Percentiles rank a stretch among this genome's conserved stretches.
phyloP scores from a whole-genome alignment of 169 alveolate genomes.

The Toxoplasma gondii region DNA sequence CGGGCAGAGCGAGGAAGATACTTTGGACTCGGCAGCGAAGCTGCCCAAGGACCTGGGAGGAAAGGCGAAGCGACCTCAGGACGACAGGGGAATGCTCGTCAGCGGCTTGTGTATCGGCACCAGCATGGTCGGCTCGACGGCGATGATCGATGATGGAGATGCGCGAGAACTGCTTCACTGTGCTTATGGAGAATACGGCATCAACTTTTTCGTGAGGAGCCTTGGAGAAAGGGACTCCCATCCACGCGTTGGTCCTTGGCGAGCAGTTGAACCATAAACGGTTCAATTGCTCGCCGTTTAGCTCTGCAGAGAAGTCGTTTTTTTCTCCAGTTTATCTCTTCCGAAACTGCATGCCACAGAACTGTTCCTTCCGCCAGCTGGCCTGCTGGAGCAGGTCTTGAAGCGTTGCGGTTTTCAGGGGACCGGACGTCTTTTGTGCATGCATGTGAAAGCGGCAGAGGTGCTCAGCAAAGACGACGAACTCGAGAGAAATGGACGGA shows the following conservation, averaged over 20 bases:
- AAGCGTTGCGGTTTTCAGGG: too few relatives aligned
- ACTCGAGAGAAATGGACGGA: too few relatives aligned
- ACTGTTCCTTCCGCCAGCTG: too few relatives aligned
- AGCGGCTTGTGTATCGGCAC: slow-evolving; percentile 84
- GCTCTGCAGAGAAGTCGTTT: too few relatives aligned
- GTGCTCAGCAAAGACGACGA: too few relatives aligned
- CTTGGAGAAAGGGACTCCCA: not conserved
- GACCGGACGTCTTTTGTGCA: too few relatives aligned
- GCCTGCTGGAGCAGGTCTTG: too few relatives aligned
- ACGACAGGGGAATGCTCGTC: slow-evolving; percentile 69
- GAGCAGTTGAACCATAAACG: too few relatives aligned
- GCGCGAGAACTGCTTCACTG: slow-evolving; percentile 78
- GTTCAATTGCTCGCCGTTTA: too few relatives aligned
- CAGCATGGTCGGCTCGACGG: slow-evolving; percentile 79
- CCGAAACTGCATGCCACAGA: too few relatives aligned
- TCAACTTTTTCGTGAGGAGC: slow-evolving; percentile 77
- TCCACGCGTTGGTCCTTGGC: not conserved
- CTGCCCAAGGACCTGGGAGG: not conserved
- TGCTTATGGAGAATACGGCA: slow-evolving; percentile 82
- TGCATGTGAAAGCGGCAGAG: too few relatives aligned
- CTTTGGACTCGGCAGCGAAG: not conserved
- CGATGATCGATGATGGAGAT: slow-evolving; percentile 79
- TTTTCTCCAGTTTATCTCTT: too few relatives aligned
- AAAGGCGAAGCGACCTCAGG: not conserved
- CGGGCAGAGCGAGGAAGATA: not conserved